Evolutionary conservation across 352 stramenopile species (phyloP).

Genomic region (Pythium brachiatum): DNA sequence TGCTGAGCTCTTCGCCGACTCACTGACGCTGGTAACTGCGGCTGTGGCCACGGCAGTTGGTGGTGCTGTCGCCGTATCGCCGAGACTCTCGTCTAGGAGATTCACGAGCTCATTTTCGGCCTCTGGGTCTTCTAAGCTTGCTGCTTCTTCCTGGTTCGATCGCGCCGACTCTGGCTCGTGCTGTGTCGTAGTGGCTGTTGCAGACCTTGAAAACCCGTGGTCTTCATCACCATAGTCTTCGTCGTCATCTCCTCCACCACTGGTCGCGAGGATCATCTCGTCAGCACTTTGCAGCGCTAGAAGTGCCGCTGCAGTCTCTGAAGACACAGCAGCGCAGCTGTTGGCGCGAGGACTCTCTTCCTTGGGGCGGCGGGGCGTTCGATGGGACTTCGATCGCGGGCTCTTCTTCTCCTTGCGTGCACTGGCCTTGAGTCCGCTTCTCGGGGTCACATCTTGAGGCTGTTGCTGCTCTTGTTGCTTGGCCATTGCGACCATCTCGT

Average conservation of each 20-base stretch:
- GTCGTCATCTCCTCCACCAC: not conserved
- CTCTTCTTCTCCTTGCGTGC: conserved; percentile 1
- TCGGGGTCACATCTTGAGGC: not conserved
- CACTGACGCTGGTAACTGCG: not conserved
- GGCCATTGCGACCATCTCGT: conserved; percentile 59
- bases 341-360: not conserved
- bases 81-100: conserved; percentile 57
- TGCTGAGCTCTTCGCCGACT: conserved; percentile 14
- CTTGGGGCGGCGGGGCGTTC: not conserved
- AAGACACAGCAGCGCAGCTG: not conserved
- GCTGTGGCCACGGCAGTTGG: too few relatives aligned
- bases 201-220: not conserved
- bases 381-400: not conserved
- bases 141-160: not conserved
- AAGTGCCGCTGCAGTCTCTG: not conserved
- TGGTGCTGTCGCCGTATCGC: not conserved
- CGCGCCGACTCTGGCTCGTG: too few relatives aligned
- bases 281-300: conserved; percentile 7
- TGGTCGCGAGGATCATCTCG: conserved; percentile 17
- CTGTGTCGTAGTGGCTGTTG: too few relatives aligned
- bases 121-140: conserved; percentile 6
- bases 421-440: not conserved
- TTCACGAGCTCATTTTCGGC: conserved; percentile 42
- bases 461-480: not conserved
- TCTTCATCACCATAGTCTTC: conserved; percentile 7